These are phyloP conservation scores for Tetracladium maxilliforme DNA, from an alignment of 2,329 filamentous ascomycete genomes.

Conservation along the genomic window DNA sequence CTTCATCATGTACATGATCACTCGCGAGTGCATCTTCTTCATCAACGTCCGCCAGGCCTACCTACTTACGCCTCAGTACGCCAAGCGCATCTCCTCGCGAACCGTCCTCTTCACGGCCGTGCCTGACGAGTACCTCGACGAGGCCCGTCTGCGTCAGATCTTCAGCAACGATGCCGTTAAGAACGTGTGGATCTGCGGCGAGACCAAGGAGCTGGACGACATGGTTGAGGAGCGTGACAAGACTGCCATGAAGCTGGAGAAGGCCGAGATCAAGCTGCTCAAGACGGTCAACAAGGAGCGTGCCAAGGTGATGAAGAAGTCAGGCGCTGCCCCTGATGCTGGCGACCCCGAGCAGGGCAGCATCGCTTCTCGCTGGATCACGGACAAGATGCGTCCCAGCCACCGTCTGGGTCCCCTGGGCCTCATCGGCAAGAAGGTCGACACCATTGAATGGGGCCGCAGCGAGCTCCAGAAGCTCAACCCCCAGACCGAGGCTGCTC, in stretches of 20 bases:
- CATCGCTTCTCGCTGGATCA: conserved; percentile 61
- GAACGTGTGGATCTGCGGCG: conserved; percentile 70
- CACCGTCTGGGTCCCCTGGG: conserved; percentile 57
- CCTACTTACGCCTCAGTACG: conserved; percentile 70
- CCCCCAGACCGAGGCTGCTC: conserved; percentile 53
- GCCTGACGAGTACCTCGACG: conserved; percentile 62
- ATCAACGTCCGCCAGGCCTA: conserved; percentile 90
- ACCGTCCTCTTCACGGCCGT: conserved; percentile 85
- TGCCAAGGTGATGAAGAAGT: conserved; percentile 51
- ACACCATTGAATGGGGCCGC: conserved; percentile 85
- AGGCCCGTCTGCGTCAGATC: conserved; percentile 61
- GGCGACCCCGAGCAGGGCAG: conserved; percentile 53
- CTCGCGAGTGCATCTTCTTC: conserved; percentile 79
- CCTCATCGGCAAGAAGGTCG: conserved; percentile 73
- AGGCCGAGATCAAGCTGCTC: conserved; percentile 75
- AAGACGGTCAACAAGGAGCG: conserved; percentile 61
- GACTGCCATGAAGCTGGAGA: conserved; percentile 69
- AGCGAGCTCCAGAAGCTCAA: conserved; percentile 62
- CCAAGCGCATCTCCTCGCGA: conserved; percentile 74
- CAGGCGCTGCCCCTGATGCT: conserved; percentile 28
- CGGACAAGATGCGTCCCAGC: conserved; percentile 58
- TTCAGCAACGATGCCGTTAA: conserved; percentile 69
- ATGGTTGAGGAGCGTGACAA: conserved; percentile 71
- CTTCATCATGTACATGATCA: conserved; percentile 80
- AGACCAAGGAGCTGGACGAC: conserved; percentile 64